Base-by-base conservation (phyloP, 169 alveolate genomes). In the Eimeria acervulina region DNA sequence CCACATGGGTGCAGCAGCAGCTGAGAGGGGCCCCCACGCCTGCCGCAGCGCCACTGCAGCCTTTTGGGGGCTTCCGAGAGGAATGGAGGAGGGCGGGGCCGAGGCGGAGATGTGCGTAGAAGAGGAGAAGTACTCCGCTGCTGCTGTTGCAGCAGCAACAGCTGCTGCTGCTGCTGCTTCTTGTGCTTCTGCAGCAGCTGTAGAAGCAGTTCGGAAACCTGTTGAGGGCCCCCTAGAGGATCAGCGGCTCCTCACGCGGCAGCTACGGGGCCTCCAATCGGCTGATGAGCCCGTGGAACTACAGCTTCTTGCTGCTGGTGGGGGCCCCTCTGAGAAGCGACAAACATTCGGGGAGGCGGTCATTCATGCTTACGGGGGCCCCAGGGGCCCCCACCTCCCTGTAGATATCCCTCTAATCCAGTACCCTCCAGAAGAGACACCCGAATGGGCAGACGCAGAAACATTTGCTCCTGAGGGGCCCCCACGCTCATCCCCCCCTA, bases 371-470 rank as follows among this genome's bases (percentile, higher is more conserved):
- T 31, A 68, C 28, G 80, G 80, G 80, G 80, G 47, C n/a, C 80
- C 80, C 80, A 68, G 80, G 36, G 80, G 80, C 80, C 80, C 80
- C 55, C 87, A 76, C 33, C 55, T 76, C 36, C 61, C 87, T 8
- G 33, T 38, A 36, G 87, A 76, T 13, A 38, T 76, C 0, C 87
- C 87, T 19, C 51, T 17, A 6, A 21, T 76, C n/a, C 61, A 33
- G 5, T 6, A 1, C 33, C 59, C 87, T 4, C 31, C 13, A 36
- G 59, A 76, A 42, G 87, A 76, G 23, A 61, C 59, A 12, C 31
- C 31, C 17, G 87, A 76, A 38, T 76, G 87, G 51, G 87, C 31
- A 21, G 61, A 76, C 28, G 51, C 33, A 23, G 87, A 31, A 31
- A 61, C 28, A 36, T 2, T 42, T 36, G 87, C 36, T 13, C 61